Evolutionary conservation across 805 yeast species (phyloP).

Genomic region (Maudiozyma saulgeensis): DNA sequence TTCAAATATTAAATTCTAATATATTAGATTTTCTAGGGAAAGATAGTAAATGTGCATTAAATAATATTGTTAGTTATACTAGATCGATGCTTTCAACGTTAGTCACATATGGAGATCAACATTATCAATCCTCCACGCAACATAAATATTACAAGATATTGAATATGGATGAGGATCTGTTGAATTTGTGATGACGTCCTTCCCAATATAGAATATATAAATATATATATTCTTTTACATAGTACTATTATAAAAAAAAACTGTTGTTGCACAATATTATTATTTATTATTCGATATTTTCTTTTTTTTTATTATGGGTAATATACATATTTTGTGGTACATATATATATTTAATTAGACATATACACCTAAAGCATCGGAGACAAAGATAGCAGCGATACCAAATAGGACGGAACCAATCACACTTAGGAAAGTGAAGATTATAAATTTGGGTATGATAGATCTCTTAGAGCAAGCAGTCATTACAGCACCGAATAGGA

Average conservation of each 20-base stretch:
- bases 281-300: too few relatives aligned
- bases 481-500: constrained; percentile 14
- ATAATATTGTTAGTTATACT: constrained; percentile 35
- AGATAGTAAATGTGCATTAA: constrained; percentile 35
- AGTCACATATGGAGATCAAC: constrained; percentile 25
- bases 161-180: constrained; percentile 39
- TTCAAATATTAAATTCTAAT: constrained; percentile 29
- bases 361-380: constrained; percentile 40
- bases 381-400: constrained; percentile 33
- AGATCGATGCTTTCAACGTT: constrained; percentile 27
- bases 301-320: too few relatives aligned
- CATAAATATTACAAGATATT: constrained; percentile 27
- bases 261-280: too few relatives aligned
- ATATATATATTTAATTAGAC: constrained; percentile 15
- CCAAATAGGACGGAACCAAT: constrained; percentile 32
- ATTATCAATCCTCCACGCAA: constrained; percentile 1
- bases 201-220: not conserved
- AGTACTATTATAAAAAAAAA: too few relatives aligned
- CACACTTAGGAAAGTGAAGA: constrained; percentile 17
- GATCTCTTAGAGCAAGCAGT: constrained; percentile 10
- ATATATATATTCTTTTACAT: too few relatives aligned
- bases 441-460: constrained; percentile 14
- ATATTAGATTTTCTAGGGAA: constrained; percentile 37
- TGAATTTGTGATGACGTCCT: constrained; percentile 15
- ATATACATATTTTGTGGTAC: too few relatives aligned